Base-by-base conservation (phyloP, 768 basidiomycete species). In the Sporobolomyces roseus region DNA sequence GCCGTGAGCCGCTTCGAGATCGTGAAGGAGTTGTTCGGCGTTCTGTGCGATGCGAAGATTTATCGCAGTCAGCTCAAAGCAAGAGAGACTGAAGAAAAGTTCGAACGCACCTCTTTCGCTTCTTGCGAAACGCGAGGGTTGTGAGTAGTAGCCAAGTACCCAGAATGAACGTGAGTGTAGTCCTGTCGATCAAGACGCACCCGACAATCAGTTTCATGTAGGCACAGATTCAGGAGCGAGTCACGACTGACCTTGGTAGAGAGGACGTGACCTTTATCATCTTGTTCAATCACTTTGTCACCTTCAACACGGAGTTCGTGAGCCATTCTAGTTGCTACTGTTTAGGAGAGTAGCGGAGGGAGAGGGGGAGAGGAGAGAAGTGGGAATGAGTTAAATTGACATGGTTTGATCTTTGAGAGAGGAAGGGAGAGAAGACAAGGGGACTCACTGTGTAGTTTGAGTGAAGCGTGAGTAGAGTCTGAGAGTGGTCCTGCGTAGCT, bases 301-400 rank as follows among this genome's bases (percentile, higher is more conserved):
- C 64, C 64, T 46, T 65, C 64, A n/a, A 65, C 64, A 32, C 14
- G 33, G 21, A 63, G 41, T n/a, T 63, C 30, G 62, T 63, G 62
- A 12, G 62, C 43, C 62, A 63, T 63, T 16, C 36, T 38, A n/a
- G 35, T n/a, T 35, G 43, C 3, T 27, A 48, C 32, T 53, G 35
- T 10, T n/a, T n/a, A n/a, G n/a, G 54, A 36, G 54, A 38, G 21
- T 13, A 13, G 12, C 21, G 23, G 12, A 36, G n/a, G 21, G 23
- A 2, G 3, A 36, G 53, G 23, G 23, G 13, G 32, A 35, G 33
- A 33, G n/a, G 36, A 21, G 13, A 56, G 55, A 56, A 5, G 14
- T 4, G 53, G 4, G 32, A 36, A 5, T 35, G 38, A 41, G 45
- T 10, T 46, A 10, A 46, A 21, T 46, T 21, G n/a, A n/a, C n/a